Conservation (phyloP, 768 basidiomycete genomes). For the Lentinula sp. region DNA sequence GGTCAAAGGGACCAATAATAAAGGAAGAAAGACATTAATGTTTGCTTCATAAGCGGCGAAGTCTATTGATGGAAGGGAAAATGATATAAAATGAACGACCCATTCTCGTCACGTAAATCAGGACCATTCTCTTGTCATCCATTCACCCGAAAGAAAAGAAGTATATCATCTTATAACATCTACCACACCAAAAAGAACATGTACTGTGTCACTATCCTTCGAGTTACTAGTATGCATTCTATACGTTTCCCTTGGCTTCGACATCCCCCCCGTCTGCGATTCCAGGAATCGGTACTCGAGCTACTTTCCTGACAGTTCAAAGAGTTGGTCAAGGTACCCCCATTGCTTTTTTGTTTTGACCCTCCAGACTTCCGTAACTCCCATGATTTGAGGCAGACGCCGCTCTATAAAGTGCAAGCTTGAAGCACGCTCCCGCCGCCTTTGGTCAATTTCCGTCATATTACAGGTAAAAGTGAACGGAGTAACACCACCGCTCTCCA, state of each 20-base stretch:
- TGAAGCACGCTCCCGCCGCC: not conserved
- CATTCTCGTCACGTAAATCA: too few species aligned
- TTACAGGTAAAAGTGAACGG: conserved; percentile 12
- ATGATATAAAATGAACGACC: too few species aligned
- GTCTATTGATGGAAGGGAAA: too few species aligned
- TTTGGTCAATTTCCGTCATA: not conserved
- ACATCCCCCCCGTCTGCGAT: not conserved
- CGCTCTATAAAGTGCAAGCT: not conserved
- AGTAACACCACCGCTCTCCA: conserved; percentile 10
- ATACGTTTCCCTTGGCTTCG: not conserved
- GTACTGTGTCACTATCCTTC: too few species aligned
- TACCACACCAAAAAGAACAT: too few species aligned
- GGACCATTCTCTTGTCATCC: too few species aligned
- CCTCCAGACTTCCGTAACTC: not conserved
- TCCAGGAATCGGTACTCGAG: not conserved
- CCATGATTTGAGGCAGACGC: not conserved
- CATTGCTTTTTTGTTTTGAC: not conserved
- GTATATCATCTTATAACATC: too few species aligned
- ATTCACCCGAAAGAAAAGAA: too few species aligned
- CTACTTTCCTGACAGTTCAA: not conserved
- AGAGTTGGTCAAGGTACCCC: not conserved
- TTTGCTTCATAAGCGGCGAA: too few species aligned
- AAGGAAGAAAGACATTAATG: too few species aligned
- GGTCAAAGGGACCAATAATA: too few species aligned
- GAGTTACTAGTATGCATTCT: not conserved